These are phyloP conservation scores for Cyclotella distinguenda DNA, from an alignment of 108 stramenopile genomes.

Conservation along the genomic window DNA sequence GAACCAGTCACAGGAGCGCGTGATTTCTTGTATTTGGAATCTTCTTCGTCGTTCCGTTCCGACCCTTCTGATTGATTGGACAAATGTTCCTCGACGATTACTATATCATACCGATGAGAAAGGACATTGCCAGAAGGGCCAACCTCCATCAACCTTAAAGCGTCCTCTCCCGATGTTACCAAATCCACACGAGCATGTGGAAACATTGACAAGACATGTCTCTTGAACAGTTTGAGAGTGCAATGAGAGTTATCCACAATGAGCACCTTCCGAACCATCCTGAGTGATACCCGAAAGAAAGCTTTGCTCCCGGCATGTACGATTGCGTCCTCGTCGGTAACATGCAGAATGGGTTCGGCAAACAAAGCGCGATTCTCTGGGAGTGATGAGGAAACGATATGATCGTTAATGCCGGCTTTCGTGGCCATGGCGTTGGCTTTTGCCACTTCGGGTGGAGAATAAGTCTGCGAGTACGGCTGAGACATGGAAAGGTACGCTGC, in stretches of 20 bases:
- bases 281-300: slow-evolving; percentile 22
- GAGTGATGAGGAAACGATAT: slow-evolving; percentile 9
- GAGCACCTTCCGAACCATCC: slow-evolving; percentile 23
- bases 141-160: slow-evolving; percentile 8
- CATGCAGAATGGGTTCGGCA: slow-evolving; percentile 34
- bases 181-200: slow-evolving; percentile 21
- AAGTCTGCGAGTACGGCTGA: not conserved
- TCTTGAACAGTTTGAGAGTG: slow-evolving; percentile 13
- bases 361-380: slow-evolving; percentile 30
- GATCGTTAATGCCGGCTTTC: slow-evolving; percentile 22
- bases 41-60: slow-evolving; percentile 7
- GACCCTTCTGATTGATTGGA: not conserved
- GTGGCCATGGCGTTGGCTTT: slow-evolving; percentile 12
- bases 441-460: slow-evolving; percentile 6
- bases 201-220: slow-evolving; percentile 29
- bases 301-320: slow-evolving; percentile 27
- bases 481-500: not conserved
- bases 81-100: slow-evolving; percentile 27
- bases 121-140: not conserved
- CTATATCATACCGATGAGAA: slow-evolving; percentile 23
- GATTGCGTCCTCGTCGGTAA: slow-evolving; percentile 28
- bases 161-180: slow-evolving; percentile 25
- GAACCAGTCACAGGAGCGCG: slow-evolving; percentile 17
- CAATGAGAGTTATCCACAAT: slow-evolving; percentile 23
- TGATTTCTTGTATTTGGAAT: not conserved